Evolutionary conservation across 495 filamentous ascomycete genomes (phyloP).

Genomic region (Penicillium crystallinum): DNA sequence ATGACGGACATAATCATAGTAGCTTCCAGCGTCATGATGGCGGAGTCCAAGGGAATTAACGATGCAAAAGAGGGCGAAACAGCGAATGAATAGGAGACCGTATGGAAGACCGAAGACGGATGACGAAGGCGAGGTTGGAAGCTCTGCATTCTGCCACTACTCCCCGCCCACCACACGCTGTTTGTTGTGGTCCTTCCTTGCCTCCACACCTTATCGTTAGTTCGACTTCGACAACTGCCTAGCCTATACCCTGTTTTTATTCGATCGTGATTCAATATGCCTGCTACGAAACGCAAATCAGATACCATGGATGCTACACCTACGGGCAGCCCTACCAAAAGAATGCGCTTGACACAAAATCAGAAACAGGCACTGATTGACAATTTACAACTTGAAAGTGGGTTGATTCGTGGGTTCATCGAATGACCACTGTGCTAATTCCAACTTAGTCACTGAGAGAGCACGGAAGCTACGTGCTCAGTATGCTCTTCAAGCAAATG

Average conservation of each 20-base stretch:
- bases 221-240: conserved; percentile 7
- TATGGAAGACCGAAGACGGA: conserved; percentile 13
- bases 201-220: conserved; percentile 18
- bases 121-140: conserved; percentile 14
- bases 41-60: conserved; percentile 12
- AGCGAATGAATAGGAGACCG: conserved; percentile 4
- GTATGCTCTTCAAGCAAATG: conserved; percentile 81
- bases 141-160: conserved; percentile 23
- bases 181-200: conserved; percentile 26
- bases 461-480: conserved; percentile 86
- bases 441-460: conserved; percentile 72
- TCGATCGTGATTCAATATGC: conserved; percentile 46
- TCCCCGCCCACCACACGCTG: conserved; percentile 17
- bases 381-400: conserved; percentile 90
- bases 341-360: conserved; percentile 60
- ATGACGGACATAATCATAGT: conserved; percentile 65
- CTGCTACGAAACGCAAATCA: conserved; percentile 59
- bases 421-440: not conserved
- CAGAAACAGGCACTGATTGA: conserved; percentile 90
- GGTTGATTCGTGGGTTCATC: conserved; percentile 18
- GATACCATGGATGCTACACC: conserved; percentile 38
- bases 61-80: conserved; percentile 2
- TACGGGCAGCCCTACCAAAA: conserved; percentile 55
- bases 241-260: conserved; percentile 5
- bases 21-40: conserved; percentile 67